phyloP scores from a whole-genome alignment of 148 eudicot genomes.

The Arctostaphylos glauca region DNA sequence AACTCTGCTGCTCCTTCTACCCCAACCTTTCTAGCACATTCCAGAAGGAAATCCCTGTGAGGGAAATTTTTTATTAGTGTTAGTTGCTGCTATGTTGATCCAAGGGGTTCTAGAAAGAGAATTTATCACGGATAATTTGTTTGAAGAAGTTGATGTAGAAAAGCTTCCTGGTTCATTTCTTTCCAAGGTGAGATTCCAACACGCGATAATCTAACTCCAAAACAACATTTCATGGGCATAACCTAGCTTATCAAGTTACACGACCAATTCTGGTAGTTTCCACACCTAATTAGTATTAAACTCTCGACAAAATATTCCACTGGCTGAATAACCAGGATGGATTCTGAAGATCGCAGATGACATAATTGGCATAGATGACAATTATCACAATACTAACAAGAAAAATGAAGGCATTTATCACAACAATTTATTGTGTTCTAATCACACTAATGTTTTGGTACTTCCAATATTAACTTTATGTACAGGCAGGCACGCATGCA shows the following conservation, averaged over 20 bases:
- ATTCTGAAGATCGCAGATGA: not conserved
- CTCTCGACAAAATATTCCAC: not conserved
- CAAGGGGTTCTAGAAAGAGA: not conserved
- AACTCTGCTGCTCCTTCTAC: conserved; percentile 89
- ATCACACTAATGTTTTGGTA: not conserved
- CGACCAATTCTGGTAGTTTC: not conserved
- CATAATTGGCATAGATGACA: not conserved
- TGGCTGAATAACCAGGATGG: not conserved
- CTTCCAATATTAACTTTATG: not conserved
- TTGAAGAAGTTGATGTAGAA: not conserved
- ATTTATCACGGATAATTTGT: not conserved
- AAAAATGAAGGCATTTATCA: not conserved
- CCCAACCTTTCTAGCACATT: conserved; percentile 71
- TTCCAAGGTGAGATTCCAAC: not conserved
- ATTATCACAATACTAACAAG: not conserved
- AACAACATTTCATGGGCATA: not conserved
- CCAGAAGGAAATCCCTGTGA: conserved; percentile 79
- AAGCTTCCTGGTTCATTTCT: conserved; percentile 4
- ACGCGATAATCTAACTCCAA: not conserved
- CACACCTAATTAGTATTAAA: not conserved
- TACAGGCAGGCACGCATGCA: not conserved
- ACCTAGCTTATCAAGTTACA: not conserved
- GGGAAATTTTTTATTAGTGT: not conserved
- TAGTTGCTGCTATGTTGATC: not conserved
- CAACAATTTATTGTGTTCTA: not conserved